Percentiles rank a stretch among this genome's conserved stretches.
These are phyloP conservation scores for Platanthera guangdongensis DNA, from an alignment of 106 monocot genomes.

Conservation along the genomic window DNA sequence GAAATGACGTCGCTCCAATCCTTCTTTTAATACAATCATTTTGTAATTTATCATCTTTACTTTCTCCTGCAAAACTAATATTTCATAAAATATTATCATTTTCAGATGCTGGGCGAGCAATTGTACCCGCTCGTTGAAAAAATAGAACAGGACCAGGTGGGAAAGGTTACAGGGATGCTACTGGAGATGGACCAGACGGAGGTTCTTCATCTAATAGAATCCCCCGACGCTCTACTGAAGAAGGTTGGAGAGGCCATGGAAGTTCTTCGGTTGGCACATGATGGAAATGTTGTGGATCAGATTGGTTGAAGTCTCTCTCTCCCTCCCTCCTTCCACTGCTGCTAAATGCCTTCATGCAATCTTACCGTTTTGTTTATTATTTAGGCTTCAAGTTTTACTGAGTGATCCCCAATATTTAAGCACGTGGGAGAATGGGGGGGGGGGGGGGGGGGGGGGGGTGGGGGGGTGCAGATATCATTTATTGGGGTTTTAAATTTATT, in stretches of 20 bases:
- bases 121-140: constrained; percentile 49
- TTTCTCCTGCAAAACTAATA: background rate
- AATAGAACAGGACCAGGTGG: constrained; percentile 31
- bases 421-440: too few species aligned
- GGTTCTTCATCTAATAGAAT: constrained; percentile 62
- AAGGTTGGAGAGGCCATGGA: constrained; percentile 60
- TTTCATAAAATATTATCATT: background rate
- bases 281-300: background rate
- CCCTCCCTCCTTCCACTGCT: too few species aligned
- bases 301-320: background rate
- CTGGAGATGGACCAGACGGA: constrained; percentile 64
- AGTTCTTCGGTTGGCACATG: constrained; percentile 15
- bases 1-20: too few species aligned
- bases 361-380: background rate
- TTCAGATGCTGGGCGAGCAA: constrained; percentile 56
- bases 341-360: background rate
- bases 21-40: too few species aligned
- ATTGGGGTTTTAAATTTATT: too few species aligned
- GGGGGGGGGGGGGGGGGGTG: too few species aligned
- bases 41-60: too few species aligned
- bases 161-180: constrained; percentile 66
- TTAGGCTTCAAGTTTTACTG: background rate
- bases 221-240: constrained; percentile 43
- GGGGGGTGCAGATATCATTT: too few species aligned
- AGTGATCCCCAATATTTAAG: too few species aligned